These are phyloP conservation scores for Udeniomyces megalosporus DNA, from an alignment of 768 basidiomycete genomes.

Conservation along the genomic window DNA sequence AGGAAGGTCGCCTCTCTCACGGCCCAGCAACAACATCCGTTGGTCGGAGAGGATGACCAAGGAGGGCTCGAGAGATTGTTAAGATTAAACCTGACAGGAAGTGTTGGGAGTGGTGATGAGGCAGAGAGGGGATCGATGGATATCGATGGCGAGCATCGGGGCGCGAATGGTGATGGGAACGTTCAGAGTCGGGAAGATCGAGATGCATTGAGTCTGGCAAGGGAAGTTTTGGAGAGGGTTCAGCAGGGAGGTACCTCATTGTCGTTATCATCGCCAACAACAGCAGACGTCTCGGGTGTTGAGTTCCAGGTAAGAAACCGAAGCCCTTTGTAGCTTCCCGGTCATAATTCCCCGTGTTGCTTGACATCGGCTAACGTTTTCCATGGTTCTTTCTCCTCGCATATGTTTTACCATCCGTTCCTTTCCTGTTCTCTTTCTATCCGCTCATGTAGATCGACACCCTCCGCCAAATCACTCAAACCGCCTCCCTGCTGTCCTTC, in stretches of 20 bases:
- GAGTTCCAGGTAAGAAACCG: conserved; percentile 10
- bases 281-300: conserved; percentile 1
- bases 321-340: too few relatives aligned
- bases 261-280: too few relatives aligned
- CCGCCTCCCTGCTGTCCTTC: conserved; percentile 7
- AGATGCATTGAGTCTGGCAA: too few relatives aligned
- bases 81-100: background rate
- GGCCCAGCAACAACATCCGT: background rate
- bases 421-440: background rate
- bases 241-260: background rate
- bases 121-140: background rate
- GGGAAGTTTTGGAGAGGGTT: background rate
- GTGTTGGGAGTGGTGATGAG: too few relatives aligned
- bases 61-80: background rate
- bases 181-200: background rate
- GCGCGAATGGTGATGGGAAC: background rate
- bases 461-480: conserved; percentile 13
- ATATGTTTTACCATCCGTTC: background rate
- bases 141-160: background rate
- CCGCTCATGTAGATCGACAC: conserved; percentile 3
- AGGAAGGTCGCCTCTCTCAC: background rate
- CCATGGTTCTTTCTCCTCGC: background rate
- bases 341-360: too few relatives aligned
- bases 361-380: background rate
- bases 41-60: conserved; percentile 1